phyloP scores from a whole-genome alignment of 1,139 yeast genomes.

The Diutina mesorugosa region DNA sequence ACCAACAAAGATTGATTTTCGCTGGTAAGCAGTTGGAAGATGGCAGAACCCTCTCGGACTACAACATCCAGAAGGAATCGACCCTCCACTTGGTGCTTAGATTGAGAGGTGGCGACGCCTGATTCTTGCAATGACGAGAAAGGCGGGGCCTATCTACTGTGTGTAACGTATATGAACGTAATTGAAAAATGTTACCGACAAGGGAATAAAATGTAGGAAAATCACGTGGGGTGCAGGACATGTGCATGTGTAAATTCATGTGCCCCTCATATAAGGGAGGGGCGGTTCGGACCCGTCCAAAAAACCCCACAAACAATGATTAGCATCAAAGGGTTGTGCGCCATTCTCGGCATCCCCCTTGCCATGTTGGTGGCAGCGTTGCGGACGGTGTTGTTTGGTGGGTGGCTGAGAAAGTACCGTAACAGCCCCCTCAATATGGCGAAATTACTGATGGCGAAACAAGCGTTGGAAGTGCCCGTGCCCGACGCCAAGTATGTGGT shows the following conservation, averaged over 20 bases:
- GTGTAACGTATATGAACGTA: background rate
- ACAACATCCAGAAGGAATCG: constrained; percentile 58
- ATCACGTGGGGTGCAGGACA: background rate
- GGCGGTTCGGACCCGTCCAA: too few relatives aligned
- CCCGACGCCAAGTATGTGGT: constrained; percentile 7
- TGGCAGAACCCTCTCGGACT: constrained; percentile 52
- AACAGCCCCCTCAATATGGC: constrained; percentile 10
- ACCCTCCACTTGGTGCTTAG: constrained; percentile 79
- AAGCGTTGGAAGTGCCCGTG: constrained; percentile 9
- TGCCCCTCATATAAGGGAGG: background rate
- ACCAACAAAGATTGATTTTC: constrained; percentile 85
- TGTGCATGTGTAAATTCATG: background rate
- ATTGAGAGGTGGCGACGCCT: constrained; percentile 55
- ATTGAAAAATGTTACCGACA: background rate
- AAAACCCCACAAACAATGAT: background rate
- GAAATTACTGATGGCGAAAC: constrained; percentile 11
- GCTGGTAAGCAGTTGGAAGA: constrained; percentile 93
- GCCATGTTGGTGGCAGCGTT: constrained; percentile 5
- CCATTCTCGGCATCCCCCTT: background rate
- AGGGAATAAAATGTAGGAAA: background rate
- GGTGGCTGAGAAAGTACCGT: constrained; percentile 10
- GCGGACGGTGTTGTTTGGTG: constrained; percentile 10
- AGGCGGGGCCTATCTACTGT: background rate
- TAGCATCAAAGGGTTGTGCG: background rate
- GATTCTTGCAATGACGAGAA: background rate